Conservation (phyloP, 208 protist species). For the Leishmania amazonensis region DNA sequence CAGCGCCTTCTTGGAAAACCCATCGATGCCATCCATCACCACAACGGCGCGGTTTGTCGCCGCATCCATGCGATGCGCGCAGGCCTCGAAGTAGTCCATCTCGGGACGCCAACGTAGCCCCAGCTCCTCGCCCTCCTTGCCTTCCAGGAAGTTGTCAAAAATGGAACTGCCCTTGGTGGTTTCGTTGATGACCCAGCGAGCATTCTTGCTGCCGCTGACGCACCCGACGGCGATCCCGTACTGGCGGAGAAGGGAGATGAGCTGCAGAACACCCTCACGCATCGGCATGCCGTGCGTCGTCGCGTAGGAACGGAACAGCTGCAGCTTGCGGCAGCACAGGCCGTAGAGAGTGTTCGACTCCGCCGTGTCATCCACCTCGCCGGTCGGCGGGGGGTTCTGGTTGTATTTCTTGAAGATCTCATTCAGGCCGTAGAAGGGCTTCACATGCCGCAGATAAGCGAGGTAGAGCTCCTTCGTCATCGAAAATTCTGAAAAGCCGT, state of each 20-base stretch:
- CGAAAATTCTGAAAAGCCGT: constrained; percentile 40
- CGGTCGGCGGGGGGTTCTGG: constrained; percentile 40
- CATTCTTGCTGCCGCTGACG: constrained; percentile 86
- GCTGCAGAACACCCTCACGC: constrained; percentile 56
- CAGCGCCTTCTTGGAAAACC: constrained; percentile 75
- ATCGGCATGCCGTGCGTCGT: constrained; percentile 48
- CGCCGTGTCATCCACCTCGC: constrained; percentile 46
- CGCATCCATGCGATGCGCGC: constrained; percentile 68
- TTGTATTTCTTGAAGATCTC: constrained; percentile 73
- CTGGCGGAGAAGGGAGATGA: constrained; percentile 73
- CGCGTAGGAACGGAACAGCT: constrained; percentile 66
- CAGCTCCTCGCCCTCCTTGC: constrained; percentile 58
- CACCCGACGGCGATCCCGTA: constrained; percentile 82
- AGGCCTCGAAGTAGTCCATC: constrained; percentile 85
- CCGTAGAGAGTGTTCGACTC: constrained; percentile 63
- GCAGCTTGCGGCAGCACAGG: constrained; percentile 67
- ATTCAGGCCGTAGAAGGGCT: constrained; percentile 60
- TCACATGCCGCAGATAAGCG: constrained; percentile 80
- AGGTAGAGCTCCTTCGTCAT: constrained; percentile 84
- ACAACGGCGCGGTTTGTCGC: constrained; percentile 63
- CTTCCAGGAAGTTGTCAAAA: constrained; percentile 82
- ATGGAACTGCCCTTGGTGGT: constrained; percentile 54
- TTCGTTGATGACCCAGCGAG: constrained; percentile 72
- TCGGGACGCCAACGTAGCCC: constrained; percentile 77
- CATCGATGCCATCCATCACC: constrained; percentile 80